Evolutionary conservation across 306 rosid species (phyloP).

Genomic region (Prunus kanzakura): DNA sequence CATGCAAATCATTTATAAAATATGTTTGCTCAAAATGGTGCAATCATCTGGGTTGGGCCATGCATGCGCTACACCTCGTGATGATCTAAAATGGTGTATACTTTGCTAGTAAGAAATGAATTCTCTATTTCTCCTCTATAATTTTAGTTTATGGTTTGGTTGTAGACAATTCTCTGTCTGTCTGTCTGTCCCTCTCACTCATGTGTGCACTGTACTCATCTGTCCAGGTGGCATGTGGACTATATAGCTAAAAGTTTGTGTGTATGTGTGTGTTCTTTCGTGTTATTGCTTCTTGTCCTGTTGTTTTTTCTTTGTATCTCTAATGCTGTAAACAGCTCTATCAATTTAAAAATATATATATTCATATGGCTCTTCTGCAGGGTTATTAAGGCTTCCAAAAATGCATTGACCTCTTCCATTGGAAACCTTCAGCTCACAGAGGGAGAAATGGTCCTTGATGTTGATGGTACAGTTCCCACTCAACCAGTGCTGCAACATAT

Average conservation of each 20-base stretch:
- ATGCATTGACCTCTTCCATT: slow-evolving; percentile 36
- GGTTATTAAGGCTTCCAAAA: slow-evolving; percentile 63
- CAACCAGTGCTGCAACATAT: slow-evolving; percentile 94
- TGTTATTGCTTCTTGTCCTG: background rate
- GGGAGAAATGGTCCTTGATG: slow-evolving; percentile 80
- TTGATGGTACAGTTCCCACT: slow-evolving; percentile 85
- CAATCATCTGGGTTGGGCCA: background rate
- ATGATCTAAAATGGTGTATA: background rate
- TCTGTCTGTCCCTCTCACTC: background rate
- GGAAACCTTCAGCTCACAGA: slow-evolving; percentile 70
- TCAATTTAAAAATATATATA: background rate
- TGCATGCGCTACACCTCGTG: background rate
- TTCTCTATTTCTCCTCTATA: background rate
- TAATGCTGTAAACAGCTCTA: background rate
- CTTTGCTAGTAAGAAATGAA: background rate
- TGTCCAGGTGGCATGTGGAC: background rate
- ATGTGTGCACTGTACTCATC: background rate
- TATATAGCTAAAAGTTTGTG: background rate
- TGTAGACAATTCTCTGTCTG: too few relatives aligned
- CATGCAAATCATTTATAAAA: background rate
- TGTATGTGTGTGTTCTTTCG: background rate
- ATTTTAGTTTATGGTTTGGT: background rate
- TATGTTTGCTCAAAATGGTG: background rate
- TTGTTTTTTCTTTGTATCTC: background rate
- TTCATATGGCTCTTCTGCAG: slow-evolving; percentile 38